Percentiles rank a stretch among this genome's conserved stretches.
phyloP scores from a whole-genome alignment of 2,329 filamentous ascomycete genomes.

The Clonostachys solani region DNA sequence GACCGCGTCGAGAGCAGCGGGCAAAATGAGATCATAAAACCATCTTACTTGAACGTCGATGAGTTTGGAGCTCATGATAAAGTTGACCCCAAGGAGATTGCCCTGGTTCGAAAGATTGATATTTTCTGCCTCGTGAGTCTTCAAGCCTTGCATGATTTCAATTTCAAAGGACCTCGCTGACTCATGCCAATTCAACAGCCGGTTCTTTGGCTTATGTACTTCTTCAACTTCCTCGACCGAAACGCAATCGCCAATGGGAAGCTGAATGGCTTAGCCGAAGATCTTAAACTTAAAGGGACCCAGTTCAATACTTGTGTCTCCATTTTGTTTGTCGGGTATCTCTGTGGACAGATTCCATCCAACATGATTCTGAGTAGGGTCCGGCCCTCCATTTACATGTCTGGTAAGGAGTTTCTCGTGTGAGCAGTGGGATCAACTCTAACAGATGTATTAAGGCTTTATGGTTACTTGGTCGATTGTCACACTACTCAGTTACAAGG shows the following conservation, averaged over 20 bases:
- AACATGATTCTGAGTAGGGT: constrained; percentile 43
- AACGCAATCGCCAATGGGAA: constrained; percentile 22
- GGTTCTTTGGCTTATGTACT: constrained; percentile 15
- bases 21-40: too few species aligned
- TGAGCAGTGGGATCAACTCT: not conserved
- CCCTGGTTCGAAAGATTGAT: constrained; percentile 26
- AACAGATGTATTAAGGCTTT: constrained; percentile 11
- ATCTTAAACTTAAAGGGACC: constrained; percentile 16
- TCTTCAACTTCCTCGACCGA: constrained; percentile 18
- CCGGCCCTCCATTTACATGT: constrained; percentile 28
- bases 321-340: constrained; percentile 23
- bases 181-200: constrained; percentile 11
- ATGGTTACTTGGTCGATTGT: constrained; percentile 23
- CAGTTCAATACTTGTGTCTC: constrained; percentile 25
- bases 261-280: constrained; percentile 16
- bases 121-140: constrained; percentile 20
- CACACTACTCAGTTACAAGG: constrained; percentile 18
- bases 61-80: too few species aligned
- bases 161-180: too few species aligned
- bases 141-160: too few species aligned
- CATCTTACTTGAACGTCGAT: too few species aligned
- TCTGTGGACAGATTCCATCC: constrained; percentile 47
- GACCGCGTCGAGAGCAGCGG: too few species aligned
- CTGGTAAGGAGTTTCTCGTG: constrained; percentile 3
- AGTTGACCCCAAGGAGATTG: too few species aligned